Conservation (phyloP, 2,329 filamentous ascomycete species). For the Trichoderma brevicompactum region DNA sequence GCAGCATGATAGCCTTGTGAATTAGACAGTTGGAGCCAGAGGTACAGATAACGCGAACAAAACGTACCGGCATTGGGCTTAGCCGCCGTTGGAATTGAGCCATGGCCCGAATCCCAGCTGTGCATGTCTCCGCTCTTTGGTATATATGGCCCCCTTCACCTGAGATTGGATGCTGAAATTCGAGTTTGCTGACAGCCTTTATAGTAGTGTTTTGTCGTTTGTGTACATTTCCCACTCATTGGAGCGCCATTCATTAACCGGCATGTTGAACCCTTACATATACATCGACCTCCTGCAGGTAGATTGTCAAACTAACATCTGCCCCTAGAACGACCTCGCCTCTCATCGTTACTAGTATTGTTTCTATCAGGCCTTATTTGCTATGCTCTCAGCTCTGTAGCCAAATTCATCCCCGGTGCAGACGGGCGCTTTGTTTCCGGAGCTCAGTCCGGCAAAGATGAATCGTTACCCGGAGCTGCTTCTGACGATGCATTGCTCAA, state of each 20-base stretch:
- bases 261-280: conserved; percentile 39
- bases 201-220: conserved; percentile 53
- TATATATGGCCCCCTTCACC: neutral
- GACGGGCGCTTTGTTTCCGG: conserved; percentile 51
- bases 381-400: conserved; percentile 48
- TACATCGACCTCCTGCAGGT: neutral
- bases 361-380: conserved; percentile 50
- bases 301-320: neutral
- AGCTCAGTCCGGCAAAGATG: conserved; percentile 30
- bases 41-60: neutral
- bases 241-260: conserved; percentile 54
- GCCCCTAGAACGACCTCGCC: conserved; percentile 51
- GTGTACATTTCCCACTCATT: conserved; percentile 53
- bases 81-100: conserved; percentile 1
- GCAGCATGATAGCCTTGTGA: conserved; percentile 10
- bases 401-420: conserved; percentile 52
- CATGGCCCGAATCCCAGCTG: conserved; percentile 24
- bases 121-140: conserved; percentile 29
- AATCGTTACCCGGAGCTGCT: conserved; percentile 28
- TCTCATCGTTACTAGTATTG: conserved; percentile 54
- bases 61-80: neutral
- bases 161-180: neutral
- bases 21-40: neutral
- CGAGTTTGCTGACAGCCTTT: neutral
- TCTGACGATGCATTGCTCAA: conserved; percentile 40